Evolutionary conservation across 495 filamentous ascomycete genomes (phyloP).

Genomic region (Xylaria palmicola): DNA sequence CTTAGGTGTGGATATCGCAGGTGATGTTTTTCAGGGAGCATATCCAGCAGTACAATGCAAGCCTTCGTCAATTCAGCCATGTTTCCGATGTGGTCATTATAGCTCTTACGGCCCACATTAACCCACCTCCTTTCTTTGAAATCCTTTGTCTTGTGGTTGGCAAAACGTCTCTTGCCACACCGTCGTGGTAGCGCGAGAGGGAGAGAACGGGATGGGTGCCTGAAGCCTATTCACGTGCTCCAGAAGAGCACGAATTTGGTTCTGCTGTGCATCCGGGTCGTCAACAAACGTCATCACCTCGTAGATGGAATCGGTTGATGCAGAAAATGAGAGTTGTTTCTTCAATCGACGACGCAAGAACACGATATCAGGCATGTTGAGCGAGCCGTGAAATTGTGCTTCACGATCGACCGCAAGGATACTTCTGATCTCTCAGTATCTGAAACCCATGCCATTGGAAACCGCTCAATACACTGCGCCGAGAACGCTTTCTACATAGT

Average conservation of each 20-base stretch:
- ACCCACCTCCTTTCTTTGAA: not conserved
- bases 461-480: conserved; percentile 9
- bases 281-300: not conserved
- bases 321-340: not conserved
- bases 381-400: conserved; percentile 20
- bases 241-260: not conserved
- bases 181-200: not conserved
- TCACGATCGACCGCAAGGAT: conserved; percentile 17
- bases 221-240: no score
- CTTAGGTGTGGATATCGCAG: no score
- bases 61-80: not conserved
- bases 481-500: conserved; percentile 19
- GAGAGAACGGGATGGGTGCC: no score
- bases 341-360: not conserved
- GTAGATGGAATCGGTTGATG: not conserved
- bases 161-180: not conserved
- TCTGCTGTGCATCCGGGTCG: not conserved
- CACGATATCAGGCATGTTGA: conserved; percentile 17
- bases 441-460: conserved; percentile 25
- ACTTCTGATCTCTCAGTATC: conserved; percentile 14
- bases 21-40: no score
- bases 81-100: not conserved
- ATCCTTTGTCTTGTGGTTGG: not conserved
- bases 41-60: not conserved
- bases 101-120: not conserved